Evolutionary conservation across 805 yeast species (phyloP).

Genomic region (Saturnispora gosingensis): DNA sequence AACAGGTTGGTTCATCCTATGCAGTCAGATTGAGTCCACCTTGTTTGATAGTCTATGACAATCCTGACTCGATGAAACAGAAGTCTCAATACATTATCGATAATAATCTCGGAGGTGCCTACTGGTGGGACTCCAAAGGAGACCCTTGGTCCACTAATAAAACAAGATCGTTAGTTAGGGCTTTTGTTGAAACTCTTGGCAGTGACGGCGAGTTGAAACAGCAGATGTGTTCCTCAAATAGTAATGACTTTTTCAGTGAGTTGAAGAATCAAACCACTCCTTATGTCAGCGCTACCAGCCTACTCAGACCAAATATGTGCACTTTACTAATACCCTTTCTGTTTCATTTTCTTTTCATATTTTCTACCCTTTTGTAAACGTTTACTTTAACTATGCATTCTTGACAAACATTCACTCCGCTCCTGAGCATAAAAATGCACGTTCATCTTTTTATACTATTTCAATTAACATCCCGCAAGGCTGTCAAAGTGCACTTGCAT

Average conservation of each 20-base stretch:
- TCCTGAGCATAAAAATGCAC: not conserved
- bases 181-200: slow-evolving; percentile 36
- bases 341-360: not conserved
- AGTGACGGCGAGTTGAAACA: slow-evolving; percentile 8
- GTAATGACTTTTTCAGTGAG: not conserved
- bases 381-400: not conserved
- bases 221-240: not conserved
- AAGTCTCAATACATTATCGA: slow-evolving; percentile 54
- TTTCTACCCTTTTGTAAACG: not conserved
- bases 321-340: not conserved
- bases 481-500: not conserved
- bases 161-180: slow-evolving; percentile 33
- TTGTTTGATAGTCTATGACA: slow-evolving; percentile 59
- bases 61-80: slow-evolving; percentile 35
- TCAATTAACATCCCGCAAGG: not conserved
- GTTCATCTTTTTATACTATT: not conserved
- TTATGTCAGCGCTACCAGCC: not conserved
- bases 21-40: slow-evolving; percentile 33
- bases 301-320: not conserved
- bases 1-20: slow-evolving; percentile 42
- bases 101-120: slow-evolving; percentile 63
- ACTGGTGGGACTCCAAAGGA: slow-evolving; percentile 95
- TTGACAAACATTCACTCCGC: not conserved
- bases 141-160: slow-evolving; percentile 34
- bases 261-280: not conserved